These are phyloP conservation scores for Tubosaeta sp. DNA, from an alignment of 768 basidiomycete species.

Conservation along the genomic window DNA sequence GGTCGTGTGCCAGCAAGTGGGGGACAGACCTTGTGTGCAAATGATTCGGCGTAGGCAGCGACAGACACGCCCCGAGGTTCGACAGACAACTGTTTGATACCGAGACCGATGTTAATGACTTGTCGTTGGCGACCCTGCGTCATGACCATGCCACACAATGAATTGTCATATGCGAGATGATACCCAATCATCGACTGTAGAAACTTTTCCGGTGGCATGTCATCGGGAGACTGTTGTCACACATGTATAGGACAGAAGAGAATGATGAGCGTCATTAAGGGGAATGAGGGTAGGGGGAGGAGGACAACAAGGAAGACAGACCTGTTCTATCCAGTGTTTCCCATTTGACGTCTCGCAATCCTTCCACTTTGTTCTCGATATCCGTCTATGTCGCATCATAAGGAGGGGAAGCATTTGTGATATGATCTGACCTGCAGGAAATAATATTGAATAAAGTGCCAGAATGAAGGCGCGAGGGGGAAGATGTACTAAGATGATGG, in stretches of 20 bases:
- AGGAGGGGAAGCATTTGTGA: constrained; percentile 72
- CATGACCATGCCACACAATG: constrained; percentile 81
- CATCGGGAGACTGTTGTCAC: constrained; percentile 44
- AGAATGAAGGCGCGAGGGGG: neutral
- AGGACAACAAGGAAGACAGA: constrained; percentile 25
- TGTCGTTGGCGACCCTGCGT: constrained; percentile 71
- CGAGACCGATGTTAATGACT: constrained; percentile 81
- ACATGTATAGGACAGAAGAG: neutral
- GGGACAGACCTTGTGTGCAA: constrained; percentile 64
- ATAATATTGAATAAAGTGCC: neutral
- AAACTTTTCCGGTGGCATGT: constrained; percentile 60
- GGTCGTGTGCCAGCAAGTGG: neutral
- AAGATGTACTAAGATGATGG: neutral
- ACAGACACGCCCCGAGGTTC: constrained; percentile 59
- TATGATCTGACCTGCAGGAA: constrained; percentile 56
- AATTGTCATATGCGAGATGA: constrained; percentile 63
- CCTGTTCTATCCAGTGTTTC: constrained; percentile 84
- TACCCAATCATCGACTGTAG: constrained; percentile 78
- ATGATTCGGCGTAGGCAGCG: constrained; percentile 63
- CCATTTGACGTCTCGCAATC: constrained; percentile 57
- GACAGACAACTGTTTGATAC: constrained; percentile 62
- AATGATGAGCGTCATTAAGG: constrained; percentile 1
- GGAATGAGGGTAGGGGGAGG: neutral
- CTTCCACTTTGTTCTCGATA: constrained; percentile 71
- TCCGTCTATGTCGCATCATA: constrained; percentile 82